Base-by-base conservation (phyloP, 2,329 filamentous ascomycete species). In the Diaporthe velutina region DNA sequence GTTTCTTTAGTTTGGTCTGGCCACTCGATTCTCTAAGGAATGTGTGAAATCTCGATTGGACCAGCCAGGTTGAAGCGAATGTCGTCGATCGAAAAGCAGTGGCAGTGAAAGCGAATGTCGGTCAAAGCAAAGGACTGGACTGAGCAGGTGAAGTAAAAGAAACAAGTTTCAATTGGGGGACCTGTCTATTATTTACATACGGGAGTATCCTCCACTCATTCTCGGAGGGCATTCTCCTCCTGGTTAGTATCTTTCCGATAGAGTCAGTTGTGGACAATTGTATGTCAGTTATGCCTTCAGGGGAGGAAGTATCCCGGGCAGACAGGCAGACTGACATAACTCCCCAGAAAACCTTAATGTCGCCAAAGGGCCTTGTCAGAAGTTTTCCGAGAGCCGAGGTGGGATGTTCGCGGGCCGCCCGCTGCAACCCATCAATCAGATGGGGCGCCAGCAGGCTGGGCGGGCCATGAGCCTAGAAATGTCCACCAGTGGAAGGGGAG, bases 61-160 rank as follows among this genome's bases (percentile, higher is more conserved):
- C 64, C 64, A 67, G 64, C 64, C 64, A 67, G 64, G 45, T 35
- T 17, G 42, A 67, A 66, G 19, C 30, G 61, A 50, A 67, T 50
- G 22, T 48, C 22, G 45, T 67, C 33, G 30, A 52, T 52, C 45
- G 15, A 28, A 52, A 52, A 52, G 28, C 45, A 38, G 13, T 1
- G 30, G 19, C 45, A 22, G 38, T 38, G 30, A 19, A 67, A 52
- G 19, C 22, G 13, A 50, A 35, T 4, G 64, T 52, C 22, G 64
- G 22, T 17, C 19, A 52, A 28, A 25, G 55, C 30, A 22, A 52
- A 58, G 33, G 33, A 58, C 33, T 58, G 55, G 33, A 25, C 33
- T n/a, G 22, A 19, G 38, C 12, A 19, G 45, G 15, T n/a, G 22
- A 66, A 19, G 22, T 12, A 13, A 5, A 45, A 38, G 19, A 19